Percentiles rank a stretch among this genome's conserved stretches.
phyloP scores from a whole-genome alignment of 1,139 yeast species.

The Lodderomyces orthopsilosis region DNA sequence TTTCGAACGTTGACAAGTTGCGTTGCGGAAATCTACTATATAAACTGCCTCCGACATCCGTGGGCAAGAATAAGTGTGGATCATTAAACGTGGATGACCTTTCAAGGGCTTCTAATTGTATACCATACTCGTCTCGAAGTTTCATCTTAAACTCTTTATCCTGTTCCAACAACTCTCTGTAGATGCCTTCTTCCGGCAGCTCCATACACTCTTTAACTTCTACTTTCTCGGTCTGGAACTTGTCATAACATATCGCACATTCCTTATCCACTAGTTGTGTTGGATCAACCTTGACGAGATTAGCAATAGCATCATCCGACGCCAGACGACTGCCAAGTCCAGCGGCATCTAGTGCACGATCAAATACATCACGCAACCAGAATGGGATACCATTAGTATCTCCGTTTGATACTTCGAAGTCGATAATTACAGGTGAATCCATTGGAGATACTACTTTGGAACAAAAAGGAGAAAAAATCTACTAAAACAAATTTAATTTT shows the following conservation, averaged over 20 bases:
- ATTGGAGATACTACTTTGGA: slow-evolving; percentile 9
- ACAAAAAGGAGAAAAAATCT: neutral
- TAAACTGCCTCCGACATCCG: slow-evolving; percentile 29
- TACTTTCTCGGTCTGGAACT: slow-evolving; percentile 23
- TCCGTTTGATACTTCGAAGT: slow-evolving; percentile 27
- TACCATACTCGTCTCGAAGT: slow-evolving; percentile 7
- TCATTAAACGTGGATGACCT: slow-evolving; percentile 26
- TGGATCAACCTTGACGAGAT: slow-evolving; percentile 27
- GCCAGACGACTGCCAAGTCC: slow-evolving; percentile 34
- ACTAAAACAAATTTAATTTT: too few species aligned
- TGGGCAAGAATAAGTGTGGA: slow-evolving; percentile 40
- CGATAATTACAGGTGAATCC: slow-evolving; percentile 23
- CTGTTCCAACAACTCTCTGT: neutral
- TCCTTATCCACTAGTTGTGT: slow-evolving; percentile 21
- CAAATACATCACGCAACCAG: slow-evolving; percentile 41
- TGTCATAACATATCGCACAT: slow-evolving; percentile 43
- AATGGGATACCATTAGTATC: slow-evolving; percentile 23
- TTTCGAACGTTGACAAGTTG: slow-evolving; percentile 24
- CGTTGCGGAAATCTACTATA: slow-evolving; percentile 36
- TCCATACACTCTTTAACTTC: slow-evolving; percentile 14
- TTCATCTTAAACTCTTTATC: slow-evolving; percentile 4
- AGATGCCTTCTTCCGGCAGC: neutral
- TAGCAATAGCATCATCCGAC: slow-evolving; percentile 40
- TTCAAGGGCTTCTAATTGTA: slow-evolving; percentile 8
- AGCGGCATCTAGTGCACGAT: slow-evolving; percentile 31